Evolutionary conservation across 306 rosid species (phyloP), one percentile per base, ranked within the genome.

Genomic region (Dryas drummondii): DNA sequence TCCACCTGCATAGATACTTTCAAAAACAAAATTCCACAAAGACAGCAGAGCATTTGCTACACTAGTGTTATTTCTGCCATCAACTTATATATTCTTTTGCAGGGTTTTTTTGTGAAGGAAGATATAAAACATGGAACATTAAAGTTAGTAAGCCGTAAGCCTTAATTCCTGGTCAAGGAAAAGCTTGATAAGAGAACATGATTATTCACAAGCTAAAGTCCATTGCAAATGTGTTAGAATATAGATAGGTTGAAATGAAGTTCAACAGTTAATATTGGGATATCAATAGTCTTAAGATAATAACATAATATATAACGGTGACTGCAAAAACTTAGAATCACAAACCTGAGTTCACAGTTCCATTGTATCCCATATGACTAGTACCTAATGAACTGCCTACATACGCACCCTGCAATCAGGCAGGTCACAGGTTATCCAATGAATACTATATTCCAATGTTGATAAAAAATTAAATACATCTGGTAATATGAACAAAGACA

Each of bases 321-420:
- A 64, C 48, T 37, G 9, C 13, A 16, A 66, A n/a, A 48, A 56
- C 1, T 16, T 50, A 51, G 73, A 85, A 75, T 68, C 72, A 87
- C 84, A 79, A 79, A 92, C 96, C 98, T 84, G 91, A 78, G 75
- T 83, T 87, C 60, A 86, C 68, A 68, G 81, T 78, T 83, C 85
- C 90, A 60, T 81, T 53, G 55, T 80, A 67, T 82, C 93, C 96
- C 66, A 82, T 46, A 48, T 80, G 87, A 66, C 84, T 51, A 19
- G 85, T 59, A 75, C 90, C 91, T 15, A 82, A 53, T 61, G 81
- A 13, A 75, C 80, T 69, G 68, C 89, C 75, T 9, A 65, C 44
- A 75, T 77, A 79, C 27, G 84, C 27, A 70, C 87, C 86, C 97
- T 91, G 89, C 78, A 87, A 60, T 71, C 71, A 62, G 45, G 71